Evolutionary conservation across 768 basidiomycete species (phyloP), one percentile per base, ranked within the genome.

Genomic region (Lentinula aciculospora): DNA sequence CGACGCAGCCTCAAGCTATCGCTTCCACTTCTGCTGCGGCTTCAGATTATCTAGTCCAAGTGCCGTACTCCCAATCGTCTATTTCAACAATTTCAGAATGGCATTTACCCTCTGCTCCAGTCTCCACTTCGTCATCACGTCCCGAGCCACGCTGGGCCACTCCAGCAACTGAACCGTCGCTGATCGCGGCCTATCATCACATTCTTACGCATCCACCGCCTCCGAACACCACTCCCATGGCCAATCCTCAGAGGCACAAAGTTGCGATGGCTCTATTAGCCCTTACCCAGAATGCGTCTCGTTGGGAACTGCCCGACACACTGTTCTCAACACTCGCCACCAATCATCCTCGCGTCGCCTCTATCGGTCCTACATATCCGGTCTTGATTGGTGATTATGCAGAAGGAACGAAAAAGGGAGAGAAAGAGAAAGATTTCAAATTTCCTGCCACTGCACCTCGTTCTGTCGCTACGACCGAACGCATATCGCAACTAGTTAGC

Each of bases 41-140:
- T 1, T 84, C 89, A 2, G 87, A 92, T 67, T 88, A 88, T 59
- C 73, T 85, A 25, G 80, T 85, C 10, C 82, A 83, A 64, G 80
- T 91, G 1, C 87, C 89, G 3, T 92, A 92, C 64, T 79, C 79
- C 1, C 82, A 86, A 62, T 92, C 90, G 0, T 77, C 86, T 3
- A 81, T 92, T 23, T 79, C 87, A 3, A 72, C 76, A 6, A 74
- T 80, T 6, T 78, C 87, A 17, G 79, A 86, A 64, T 85, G 87
- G 83, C 89, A 91, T 66, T 74, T 92, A 0, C 88, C 86, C 2
- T 64, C 81, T 2, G 65, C 68, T 6, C 68, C 76, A 6, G 60
- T 65, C 1, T 57, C 62, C 21, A 63, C 65, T 28, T 15, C 37
- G 3, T 32, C 51, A 15, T 25, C 54, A 7, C 55, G 53, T 27